Percentiles rank a stretch among this genome's conserved stretches.
These are phyloP conservation scores for Scutellaria baicalensis DNA, from an alignment of 257 asterid genomes.

Conservation along the genomic window DNA sequence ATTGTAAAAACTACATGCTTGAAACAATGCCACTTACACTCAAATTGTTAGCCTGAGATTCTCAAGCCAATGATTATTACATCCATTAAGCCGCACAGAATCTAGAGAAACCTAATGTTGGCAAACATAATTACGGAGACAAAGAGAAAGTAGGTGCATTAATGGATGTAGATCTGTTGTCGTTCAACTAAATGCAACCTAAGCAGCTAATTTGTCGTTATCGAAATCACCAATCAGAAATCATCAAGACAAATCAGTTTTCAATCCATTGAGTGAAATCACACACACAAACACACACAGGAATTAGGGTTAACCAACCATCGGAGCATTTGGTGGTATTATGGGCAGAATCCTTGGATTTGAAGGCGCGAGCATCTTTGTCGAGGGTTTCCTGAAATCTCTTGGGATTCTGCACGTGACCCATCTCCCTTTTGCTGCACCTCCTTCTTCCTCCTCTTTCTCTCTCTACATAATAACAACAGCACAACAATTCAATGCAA, in stretches of 20 bases:
- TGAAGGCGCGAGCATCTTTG: slow-evolving; percentile 8
- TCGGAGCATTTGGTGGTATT: slow-evolving; percentile 9
- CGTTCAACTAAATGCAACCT: neutral
- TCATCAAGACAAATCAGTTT: neutral
- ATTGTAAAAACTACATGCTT: neutral
- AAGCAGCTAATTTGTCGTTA: neutral
- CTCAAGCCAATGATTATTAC: neutral
- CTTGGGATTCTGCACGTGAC: slow-evolving; percentile 39
- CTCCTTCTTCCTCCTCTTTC: slow-evolving; percentile 26
- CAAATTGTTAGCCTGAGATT: neutral
- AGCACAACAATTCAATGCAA: neutral
- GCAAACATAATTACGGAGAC: no score
- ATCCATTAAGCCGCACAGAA: neutral
- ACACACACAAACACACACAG: no score
- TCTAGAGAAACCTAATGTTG: no score
- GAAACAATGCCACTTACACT: neutral
- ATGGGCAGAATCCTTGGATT: slow-evolving; percentile 9
- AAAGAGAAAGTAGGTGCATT: neutral
- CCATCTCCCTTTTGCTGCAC: slow-evolving; percentile 42
- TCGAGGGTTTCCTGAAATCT: slow-evolving; percentile 46
- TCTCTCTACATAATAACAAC: slow-evolving; percentile 17
- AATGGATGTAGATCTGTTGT: neutral
- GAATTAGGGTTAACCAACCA: neutral
- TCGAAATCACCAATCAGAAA: neutral
- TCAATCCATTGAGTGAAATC: neutral